Conservation (phyloP, 2,329 filamentous ascomycete species). For the Sporothrix dimorphospora region DNA sequence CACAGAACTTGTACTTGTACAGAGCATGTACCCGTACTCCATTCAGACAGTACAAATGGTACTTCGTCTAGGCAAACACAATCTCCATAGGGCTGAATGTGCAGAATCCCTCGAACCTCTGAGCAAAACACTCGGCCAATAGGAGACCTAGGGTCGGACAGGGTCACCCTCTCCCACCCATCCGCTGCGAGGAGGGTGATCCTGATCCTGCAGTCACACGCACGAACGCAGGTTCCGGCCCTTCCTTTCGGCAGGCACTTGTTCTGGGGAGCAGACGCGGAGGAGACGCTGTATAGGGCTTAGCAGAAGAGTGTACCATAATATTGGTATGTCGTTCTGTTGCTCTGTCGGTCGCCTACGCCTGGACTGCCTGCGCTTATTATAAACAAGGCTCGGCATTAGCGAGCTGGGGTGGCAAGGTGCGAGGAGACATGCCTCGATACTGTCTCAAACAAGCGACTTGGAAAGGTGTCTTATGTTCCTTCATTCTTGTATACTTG, state of each 20-base stretch:
- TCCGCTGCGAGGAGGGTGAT: background rate
- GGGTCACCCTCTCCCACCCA: background rate
- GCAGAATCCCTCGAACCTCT: background rate
- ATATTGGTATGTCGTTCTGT: background rate
- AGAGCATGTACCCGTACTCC: background rate
- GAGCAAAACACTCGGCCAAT: background rate
- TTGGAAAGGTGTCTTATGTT: background rate
- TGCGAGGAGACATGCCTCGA: background rate
- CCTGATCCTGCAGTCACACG: slow-evolving; percentile 15
- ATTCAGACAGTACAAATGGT: background rate
- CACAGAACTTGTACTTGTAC: background rate
- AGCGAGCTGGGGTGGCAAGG: background rate
- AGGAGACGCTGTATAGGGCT: background rate
- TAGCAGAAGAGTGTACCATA: background rate
- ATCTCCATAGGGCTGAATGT: slow-evolving; percentile 14
- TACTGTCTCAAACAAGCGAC: slow-evolving; percentile 19
- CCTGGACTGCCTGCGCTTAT: background rate
- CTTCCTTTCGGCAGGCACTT: background rate
- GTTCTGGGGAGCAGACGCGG: background rate
- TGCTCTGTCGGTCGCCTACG: background rate
- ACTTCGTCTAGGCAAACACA: background rate
- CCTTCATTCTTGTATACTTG: background rate
- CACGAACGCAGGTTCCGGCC: background rate
- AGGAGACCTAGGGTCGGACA: background rate
- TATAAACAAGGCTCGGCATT: background rate